phyloP scores from a whole-genome alignment of 129 eudicot species.

The Sambucus nigra region DNA sequence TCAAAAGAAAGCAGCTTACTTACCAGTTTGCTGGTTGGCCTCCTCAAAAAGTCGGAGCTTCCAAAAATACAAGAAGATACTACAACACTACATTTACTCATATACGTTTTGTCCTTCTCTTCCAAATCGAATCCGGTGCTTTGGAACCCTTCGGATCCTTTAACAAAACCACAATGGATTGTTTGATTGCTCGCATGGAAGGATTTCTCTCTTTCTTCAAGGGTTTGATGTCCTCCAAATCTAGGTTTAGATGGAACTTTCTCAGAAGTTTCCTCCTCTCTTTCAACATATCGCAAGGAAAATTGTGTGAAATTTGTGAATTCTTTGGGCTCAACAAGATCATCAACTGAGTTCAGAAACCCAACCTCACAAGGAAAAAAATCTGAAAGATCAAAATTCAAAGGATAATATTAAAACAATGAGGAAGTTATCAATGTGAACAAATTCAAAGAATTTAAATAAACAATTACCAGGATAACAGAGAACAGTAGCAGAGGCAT shows the following conservation, averaged over 20 bases:
- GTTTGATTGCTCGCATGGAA: constrained; percentile 61
- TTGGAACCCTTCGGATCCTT: constrained; percentile 51
- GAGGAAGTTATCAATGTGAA: neutral
- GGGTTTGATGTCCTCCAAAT: constrained; percentile 95
- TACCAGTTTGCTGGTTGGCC: constrained; percentile 95
- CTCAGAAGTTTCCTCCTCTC: constrained; percentile 30
- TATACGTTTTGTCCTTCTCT: constrained; percentile 48
- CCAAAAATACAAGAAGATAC: constrained; percentile 98
- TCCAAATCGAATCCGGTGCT: constrained; percentile 80
- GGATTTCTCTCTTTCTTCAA: constrained; percentile 72
- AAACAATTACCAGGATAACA: neutral
- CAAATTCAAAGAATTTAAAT: constrained; percentile 1
- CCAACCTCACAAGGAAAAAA: constrained; percentile 68
- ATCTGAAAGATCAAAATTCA: constrained; percentile 32
- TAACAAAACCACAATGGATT: constrained; percentile 92
- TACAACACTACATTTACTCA: constrained; percentile 60
- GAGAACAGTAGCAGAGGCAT: neutral
- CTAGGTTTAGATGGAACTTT: constrained; percentile 34
- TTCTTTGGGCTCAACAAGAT: constrained; percentile 52
- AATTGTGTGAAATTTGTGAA: constrained; percentile 48
- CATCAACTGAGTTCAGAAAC: constrained; percentile 42
- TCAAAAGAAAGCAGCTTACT: constrained; percentile 4
- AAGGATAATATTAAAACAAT: constrained; percentile 1
- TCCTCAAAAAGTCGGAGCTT: constrained; percentile 89
- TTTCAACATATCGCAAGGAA: constrained; percentile 41